Evolutionary conservation across 768 basidiomycete genomes (phyloP), one percentile per base, ranked within the genome.

Genomic region (Boletus rufocinnamomeus): DNA sequence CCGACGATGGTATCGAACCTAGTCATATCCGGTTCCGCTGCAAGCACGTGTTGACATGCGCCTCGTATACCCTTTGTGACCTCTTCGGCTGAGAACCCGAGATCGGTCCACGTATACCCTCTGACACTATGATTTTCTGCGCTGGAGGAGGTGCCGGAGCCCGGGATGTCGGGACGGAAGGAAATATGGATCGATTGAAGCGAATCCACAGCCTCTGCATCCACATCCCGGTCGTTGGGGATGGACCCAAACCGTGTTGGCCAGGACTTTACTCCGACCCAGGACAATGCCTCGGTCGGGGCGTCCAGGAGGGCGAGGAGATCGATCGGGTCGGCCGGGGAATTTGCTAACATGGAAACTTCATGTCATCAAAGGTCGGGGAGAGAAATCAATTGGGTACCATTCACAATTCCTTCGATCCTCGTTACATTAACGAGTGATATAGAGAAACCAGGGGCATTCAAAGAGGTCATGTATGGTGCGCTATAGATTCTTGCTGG

Each of bases 1-100:
- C 86, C 85, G 9, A 82, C 76, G 28, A 86, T 73, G 10, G 83
- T 84, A 66, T 87, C 87, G 64, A 77, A 84, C 35, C 75, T 70
- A 4, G 86, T 87, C 63, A 88, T 72, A 14, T 83, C 81, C 4
- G 72, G 69, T 61, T 84, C 80, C 8, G 78, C 77, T 5, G 59
- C 63, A 19, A 86, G 74, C 28, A 86, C 76, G 2, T 70, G 66
- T 49, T 72, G 27, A 58, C 79, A 79, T 2, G 82, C 81, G 2
- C 67, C 63, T 41, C 51, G 49, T 4, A 67, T 51, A 28, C 57
- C 65, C 16, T 19, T 43, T 32, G 23, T 46, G 32, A 60, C 44
- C 35, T 67, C 63, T 41, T 48, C 48, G 13, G 54, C 32, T 10
- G 59, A 58, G 53, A 65, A 61, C 8, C 56, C 56, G 19, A 61